Evolutionary conservation across 768 basidiomycete species (phyloP).

Genomic region (Termitomyces sp.): DNA sequence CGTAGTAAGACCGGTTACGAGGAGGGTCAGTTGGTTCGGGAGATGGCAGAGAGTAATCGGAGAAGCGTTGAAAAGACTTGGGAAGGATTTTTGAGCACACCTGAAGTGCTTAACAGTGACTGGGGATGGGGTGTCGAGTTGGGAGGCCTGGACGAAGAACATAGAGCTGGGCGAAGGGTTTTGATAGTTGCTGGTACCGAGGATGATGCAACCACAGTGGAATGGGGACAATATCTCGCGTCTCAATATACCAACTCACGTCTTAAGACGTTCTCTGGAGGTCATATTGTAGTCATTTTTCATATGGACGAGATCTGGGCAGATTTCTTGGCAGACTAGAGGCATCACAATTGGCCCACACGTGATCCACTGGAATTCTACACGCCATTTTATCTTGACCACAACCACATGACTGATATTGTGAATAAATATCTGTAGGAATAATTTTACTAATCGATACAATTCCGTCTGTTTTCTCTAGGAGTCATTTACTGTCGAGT

Average conservation of each 20-base stretch:
- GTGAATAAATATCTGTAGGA: too few relatives aligned
- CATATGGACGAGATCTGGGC: constrained; percentile 33
- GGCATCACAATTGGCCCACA: too few relatives aligned
- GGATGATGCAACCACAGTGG: constrained; percentile 28
- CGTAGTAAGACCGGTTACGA: constrained; percentile 27
- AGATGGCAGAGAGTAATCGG: constrained; percentile 30
- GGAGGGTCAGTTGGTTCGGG: constrained; percentile 33
- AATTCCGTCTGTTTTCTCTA: too few relatives aligned
- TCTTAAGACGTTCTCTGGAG: constrained; percentile 30
- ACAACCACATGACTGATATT: too few relatives aligned
- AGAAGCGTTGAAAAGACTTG: constrained; percentile 38
- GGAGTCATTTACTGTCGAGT: too few relatives aligned
- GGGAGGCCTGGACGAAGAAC: constrained; percentile 35
- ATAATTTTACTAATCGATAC: too few relatives aligned
- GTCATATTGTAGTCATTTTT: constrained; percentile 35
- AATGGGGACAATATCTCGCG: constrained; percentile 33
- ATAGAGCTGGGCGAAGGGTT: constrained; percentile 30
- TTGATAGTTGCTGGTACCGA: constrained; percentile 28
- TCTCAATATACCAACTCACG: constrained; percentile 34
- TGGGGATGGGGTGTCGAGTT: constrained; percentile 35
- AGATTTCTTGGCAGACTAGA: constrained; percentile 15
- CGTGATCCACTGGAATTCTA: too few relatives aligned
- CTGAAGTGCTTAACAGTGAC: constrained; percentile 32
- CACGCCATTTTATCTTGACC: too few relatives aligned
- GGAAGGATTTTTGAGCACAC: constrained; percentile 36